Evolutionary conservation across 1,284 basidiomycete genomes (phyloP).

Genomic region (Apiotrichum gracile): DNA sequence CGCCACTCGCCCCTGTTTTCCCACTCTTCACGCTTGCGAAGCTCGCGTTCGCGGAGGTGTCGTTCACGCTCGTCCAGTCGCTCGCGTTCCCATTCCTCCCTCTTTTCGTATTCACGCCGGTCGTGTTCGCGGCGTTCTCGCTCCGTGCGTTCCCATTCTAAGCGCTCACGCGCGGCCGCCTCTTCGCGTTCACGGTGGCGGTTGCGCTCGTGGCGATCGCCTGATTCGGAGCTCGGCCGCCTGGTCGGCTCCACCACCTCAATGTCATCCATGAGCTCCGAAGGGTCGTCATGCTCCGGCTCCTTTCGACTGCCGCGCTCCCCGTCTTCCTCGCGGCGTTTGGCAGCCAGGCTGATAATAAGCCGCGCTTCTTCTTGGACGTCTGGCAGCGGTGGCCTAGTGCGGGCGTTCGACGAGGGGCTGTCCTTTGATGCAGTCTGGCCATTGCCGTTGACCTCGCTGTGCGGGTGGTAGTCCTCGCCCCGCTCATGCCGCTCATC

Average conservation of each 20-base stretch:
- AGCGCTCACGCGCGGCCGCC: neutral
- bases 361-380: constrained; percentile 21
- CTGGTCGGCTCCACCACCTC: too few species aligned
- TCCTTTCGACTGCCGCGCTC: neutral
- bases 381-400: neutral
- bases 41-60: neutral
- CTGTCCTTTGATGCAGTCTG: neutral
- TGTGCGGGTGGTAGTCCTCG: neutral
- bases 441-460: neutral
- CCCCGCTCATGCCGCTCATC: constrained; percentile 11
- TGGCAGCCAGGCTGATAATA: constrained; percentile 23
- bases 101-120: neutral
- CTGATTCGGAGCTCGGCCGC: too few species aligned
- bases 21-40: neutral
- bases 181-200: neutral
- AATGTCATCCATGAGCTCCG: neutral
- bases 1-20: neutral
- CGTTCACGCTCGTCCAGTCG: neutral
- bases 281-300: neutral
- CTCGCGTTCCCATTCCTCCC: neutral
- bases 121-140: neutral
- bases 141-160: neutral
- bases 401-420: neutral
- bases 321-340: neutral
- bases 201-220: neutral